phyloP scores from a whole-genome alignment of 208 protist species.

The Trypanosoma avium region DNA sequence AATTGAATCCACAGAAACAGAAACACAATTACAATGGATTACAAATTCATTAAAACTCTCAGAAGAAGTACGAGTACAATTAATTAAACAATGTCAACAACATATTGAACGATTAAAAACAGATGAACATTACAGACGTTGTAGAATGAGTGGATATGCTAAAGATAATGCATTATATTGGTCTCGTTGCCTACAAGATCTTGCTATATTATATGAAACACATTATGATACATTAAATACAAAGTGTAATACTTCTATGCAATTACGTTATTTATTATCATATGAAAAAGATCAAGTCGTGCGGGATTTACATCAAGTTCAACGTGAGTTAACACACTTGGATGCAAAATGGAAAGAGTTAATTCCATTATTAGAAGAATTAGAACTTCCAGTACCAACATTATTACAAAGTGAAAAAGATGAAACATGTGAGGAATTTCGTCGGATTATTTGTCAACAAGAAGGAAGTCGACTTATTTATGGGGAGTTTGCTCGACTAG shows the following conservation, averaged over 20 bases:
- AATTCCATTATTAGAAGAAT: conserved; percentile 27
- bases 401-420: conserved; percentile 19
- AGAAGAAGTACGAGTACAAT: conserved; percentile 30
- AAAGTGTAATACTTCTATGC: conserved; percentile 36
- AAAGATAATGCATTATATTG: conserved; percentile 51
- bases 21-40: conserved; percentile 30
- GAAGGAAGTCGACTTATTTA: conserved; percentile 21
- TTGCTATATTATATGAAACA: conserved; percentile 55
- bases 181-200: conserved; percentile 56
- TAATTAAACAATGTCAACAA: conserved; percentile 45
- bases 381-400: conserved; percentile 44
- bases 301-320: conserved; percentile 58
- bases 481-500: conserved; percentile 12
- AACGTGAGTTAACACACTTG: conserved; percentile 41
- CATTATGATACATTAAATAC: conserved; percentile 43
- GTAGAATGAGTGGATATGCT: conserved; percentile 42
- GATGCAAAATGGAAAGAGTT: conserved; percentile 45
- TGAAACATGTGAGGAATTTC: conserved; percentile 1
- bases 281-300: conserved; percentile 64
- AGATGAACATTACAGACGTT: conserved; percentile 61
- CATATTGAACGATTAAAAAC: conserved; percentile 37
- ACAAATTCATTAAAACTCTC: conserved; percentile 32
- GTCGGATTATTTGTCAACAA: conserved; percentile 8
- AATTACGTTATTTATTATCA: conserved; percentile 67
- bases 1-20: conserved; percentile 27